These are phyloP conservation scores for Colletotrichum zoysiae DNA, from an alignment of 2,329 filamentous ascomycete genomes.

Conservation along the genomic window DNA sequence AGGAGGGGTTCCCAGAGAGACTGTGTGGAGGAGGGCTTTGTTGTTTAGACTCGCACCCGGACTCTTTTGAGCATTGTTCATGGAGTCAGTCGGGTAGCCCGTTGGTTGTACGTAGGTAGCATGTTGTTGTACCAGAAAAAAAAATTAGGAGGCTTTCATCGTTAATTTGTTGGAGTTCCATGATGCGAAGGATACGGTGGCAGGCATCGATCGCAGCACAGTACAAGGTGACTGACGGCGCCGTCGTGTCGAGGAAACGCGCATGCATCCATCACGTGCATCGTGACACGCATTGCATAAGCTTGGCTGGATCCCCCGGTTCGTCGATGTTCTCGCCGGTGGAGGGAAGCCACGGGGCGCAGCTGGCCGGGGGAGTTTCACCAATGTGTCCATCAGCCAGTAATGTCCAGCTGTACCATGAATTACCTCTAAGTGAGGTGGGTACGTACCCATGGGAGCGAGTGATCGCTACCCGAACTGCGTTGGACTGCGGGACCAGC, in stretches of 20 bases:
- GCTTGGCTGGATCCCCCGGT: constrained; percentile 34
- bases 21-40: constrained; percentile 29
- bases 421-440: constrained; percentile 6
- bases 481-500: constrained; percentile 1
- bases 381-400: constrained; percentile 32
- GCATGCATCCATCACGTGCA: constrained; percentile 24
- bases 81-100: constrained; percentile 38
- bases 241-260: not conserved
- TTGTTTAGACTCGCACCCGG: constrained; percentile 34
- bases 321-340: constrained; percentile 12
- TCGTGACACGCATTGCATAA: constrained; percentile 34
- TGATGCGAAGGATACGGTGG: not conserved
- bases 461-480: constrained; percentile 24
- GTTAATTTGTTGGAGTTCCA: not conserved
- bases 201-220: too few relatives aligned
- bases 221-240: too few relatives aligned
- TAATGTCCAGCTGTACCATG: constrained; percentile 9
- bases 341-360: constrained; percentile 36
- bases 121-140: constrained; percentile 41
- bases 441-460: constrained; percentile 31
- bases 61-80: constrained; percentile 38
- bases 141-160: constrained; percentile 34
- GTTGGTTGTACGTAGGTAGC: constrained; percentile 37
- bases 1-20: constrained; percentile 37
- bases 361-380: constrained; percentile 39